Evolutionary conservation across 2,329 filamentous ascomycete genomes (phyloP), one percentile per base, ranked within the genome.

Genomic region (Fusarium virguliforme): DNA sequence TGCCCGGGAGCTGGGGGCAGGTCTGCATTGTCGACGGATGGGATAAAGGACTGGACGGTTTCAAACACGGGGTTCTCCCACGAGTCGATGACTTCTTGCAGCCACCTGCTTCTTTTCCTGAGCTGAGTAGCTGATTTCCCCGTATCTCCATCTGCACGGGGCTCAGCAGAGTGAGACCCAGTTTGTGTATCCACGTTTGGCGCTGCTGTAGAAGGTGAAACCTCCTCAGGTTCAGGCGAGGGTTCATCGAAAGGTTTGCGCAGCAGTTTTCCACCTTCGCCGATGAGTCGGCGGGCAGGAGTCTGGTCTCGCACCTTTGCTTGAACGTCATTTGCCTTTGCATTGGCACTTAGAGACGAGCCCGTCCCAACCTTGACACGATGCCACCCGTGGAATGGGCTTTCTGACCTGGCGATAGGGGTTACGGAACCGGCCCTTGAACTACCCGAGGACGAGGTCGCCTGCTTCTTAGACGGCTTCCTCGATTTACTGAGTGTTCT

Each of bases 41-140:
- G 87, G 24, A 91, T 85, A 0, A 78, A 71, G 2, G 79, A 71
- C 59, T 89, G 83, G 0, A 79, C 78, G 4, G 78, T 75, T n/a
- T 85, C 81, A 77, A 97, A 97, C 1, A 93, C 83, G 0, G 94
- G 93, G 65, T 95, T 97, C 8, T 91, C 81, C 93, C 94, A 97
- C 8, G 83, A 84, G 37, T 85, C 79, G 1, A 94, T 79, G 7
- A 95, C 74, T 7, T 85, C 81, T 8, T 85, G 83, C 3, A 94
- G 81, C 92, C 91, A 94, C 9, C 78, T 71, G 50, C 77, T 81
- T 8, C 73, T 71, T 28, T 74, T 32, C 43, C 22, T 28, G 24
- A 12, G 24, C 18, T 40, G 57, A 28, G 37, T 22, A 26, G 26
- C 34, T 15, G 22, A 8, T 2, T 5, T 40, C 37, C 26, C 50